These are phyloP conservation scores for Cajanus cajan DNA, from an alignment of 306 rosid genomes.

Conservation along the genomic window DNA sequence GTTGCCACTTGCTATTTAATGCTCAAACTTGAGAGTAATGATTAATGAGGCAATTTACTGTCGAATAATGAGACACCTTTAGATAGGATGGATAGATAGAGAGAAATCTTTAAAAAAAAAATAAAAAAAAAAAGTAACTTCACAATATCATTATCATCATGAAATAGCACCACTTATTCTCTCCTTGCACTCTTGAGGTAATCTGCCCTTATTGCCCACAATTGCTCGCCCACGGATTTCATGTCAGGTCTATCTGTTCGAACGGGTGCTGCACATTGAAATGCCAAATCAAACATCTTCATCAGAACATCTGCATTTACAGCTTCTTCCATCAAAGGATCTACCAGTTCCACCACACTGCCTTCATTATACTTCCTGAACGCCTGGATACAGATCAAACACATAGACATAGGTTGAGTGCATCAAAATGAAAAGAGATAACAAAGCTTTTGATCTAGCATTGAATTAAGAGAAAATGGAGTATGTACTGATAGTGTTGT, in stretches of 20 bases:
- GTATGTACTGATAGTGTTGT: background rate
- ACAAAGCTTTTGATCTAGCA: background rate
- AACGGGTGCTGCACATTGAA: slow-evolving; percentile 84
- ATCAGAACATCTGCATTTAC: slow-evolving; percentile 52
- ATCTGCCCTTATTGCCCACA: slow-evolving; percentile 88
- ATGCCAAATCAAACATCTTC: slow-evolving; percentile 73
- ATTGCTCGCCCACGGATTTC: slow-evolving; percentile 81
- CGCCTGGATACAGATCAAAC: slow-evolving; percentile 55
- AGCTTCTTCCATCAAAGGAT: slow-evolving; percentile 71
- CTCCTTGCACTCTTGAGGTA: slow-evolving; percentile 60
- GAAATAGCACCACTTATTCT: slow-evolving; percentile 21
- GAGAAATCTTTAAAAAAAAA: background rate
- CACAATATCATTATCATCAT: slow-evolving; percentile 8
- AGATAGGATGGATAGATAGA: slow-evolving; percentile 12
- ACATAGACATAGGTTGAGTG: background rate
- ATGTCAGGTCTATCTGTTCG: slow-evolving; percentile 84
- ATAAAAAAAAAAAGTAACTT: background rate
- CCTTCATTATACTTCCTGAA: slow-evolving; percentile 67
- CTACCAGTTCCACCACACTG: slow-evolving; percentile 53
- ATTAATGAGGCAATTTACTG: background rate
- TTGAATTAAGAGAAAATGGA: background rate
- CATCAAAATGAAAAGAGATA: background rate
- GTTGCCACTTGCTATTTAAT: slow-evolving; percentile 18
- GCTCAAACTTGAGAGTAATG: slow-evolving; percentile 1
- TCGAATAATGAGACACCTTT: slow-evolving; percentile 17